These are phyloP conservation scores for Fagopyrum homotropicum DNA, from an alignment of 148 eudicot genomes.

Conservation along the genomic window DNA sequence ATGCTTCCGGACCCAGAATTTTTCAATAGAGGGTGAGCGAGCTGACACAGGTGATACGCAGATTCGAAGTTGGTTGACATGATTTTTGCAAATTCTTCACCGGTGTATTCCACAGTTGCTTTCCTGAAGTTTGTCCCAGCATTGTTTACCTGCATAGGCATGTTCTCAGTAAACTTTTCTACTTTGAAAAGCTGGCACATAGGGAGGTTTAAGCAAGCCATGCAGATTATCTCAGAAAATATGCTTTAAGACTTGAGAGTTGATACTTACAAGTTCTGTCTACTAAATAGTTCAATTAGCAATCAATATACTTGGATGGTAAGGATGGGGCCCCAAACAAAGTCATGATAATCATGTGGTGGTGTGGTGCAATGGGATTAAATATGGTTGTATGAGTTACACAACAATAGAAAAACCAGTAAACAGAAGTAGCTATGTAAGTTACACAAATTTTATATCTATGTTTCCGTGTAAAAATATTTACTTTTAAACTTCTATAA, in stretches of 20 bases:
- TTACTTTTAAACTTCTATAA: background rate
- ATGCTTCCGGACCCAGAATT: slow-evolving; percentile 67
- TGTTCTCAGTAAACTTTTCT: background rate
- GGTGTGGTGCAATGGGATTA: background rate
- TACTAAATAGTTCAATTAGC: background rate
- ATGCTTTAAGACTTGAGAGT: background rate
- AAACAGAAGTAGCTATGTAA: background rate
- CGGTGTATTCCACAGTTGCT: slow-evolving; percentile 51
- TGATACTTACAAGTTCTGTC: background rate
- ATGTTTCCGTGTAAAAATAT: background rate
- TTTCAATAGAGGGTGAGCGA: slow-evolving; percentile 74
- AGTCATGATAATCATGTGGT: no score
- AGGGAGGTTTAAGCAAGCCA: no score
- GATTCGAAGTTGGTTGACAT: slow-evolving; percentile 86
- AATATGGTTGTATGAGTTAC: background rate
- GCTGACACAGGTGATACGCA: slow-evolving; percentile 71
- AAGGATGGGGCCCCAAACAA: no score
- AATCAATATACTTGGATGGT: background rate
- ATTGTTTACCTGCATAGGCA: slow-evolving; percentile 57
- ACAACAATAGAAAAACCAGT: background rate
- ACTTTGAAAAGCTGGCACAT: no score
- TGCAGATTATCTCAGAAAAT: background rate
- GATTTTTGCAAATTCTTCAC: slow-evolving; percentile 56
- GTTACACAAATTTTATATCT: background rate
- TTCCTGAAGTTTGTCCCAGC: slow-evolving; percentile 78